phyloP scores from a whole-genome alignment of 2,329 filamentous ascomycete genomes.

The Cladosporium colombiae region DNA sequence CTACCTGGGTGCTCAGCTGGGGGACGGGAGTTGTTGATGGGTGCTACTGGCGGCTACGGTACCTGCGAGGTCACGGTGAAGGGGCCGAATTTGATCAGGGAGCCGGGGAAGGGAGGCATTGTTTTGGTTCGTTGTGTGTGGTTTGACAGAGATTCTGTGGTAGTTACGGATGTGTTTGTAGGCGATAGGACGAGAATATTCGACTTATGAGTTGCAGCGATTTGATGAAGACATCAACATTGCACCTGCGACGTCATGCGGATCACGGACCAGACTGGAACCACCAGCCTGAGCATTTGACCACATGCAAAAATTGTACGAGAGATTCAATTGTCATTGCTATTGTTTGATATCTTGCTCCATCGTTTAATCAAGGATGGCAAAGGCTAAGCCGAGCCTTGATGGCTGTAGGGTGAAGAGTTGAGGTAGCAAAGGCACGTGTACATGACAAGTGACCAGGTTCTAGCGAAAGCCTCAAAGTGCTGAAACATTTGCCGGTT shows the following conservation, averaged over 20 bases:
- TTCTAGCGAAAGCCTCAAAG: too few relatives aligned
- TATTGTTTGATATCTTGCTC: too few relatives aligned
- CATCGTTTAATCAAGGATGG: too few relatives aligned
- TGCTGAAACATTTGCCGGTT: too few relatives aligned
- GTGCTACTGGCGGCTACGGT: constrained; percentile 21
- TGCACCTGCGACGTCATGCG: constrained; percentile 2
- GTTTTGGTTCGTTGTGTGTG: neutral
- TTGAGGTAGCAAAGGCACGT: too few relatives aligned
- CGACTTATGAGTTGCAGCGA: neutral
- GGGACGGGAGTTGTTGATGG: constrained; percentile 9
- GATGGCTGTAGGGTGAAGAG: too few relatives aligned
- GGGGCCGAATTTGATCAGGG: constrained; percentile 45
- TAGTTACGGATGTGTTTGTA: neutral
- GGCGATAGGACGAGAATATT: neutral
- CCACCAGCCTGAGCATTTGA: neutral
- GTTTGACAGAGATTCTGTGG: neutral
- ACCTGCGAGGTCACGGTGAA: constrained; percentile 50
- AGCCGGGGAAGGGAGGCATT: constrained; percentile 40
- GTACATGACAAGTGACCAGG: too few relatives aligned
- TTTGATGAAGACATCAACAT: neutral
- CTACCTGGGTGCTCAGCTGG: constrained; percentile 46
- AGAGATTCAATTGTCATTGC: neutral
- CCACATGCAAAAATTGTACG: neutral
- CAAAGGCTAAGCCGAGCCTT: too few relatives aligned
- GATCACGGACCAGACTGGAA: neutral